Evolutionary conservation across 331 rosid species (phyloP), one percentile per base, ranked within the genome.

Genomic region (Quercus tomentella): DNA sequence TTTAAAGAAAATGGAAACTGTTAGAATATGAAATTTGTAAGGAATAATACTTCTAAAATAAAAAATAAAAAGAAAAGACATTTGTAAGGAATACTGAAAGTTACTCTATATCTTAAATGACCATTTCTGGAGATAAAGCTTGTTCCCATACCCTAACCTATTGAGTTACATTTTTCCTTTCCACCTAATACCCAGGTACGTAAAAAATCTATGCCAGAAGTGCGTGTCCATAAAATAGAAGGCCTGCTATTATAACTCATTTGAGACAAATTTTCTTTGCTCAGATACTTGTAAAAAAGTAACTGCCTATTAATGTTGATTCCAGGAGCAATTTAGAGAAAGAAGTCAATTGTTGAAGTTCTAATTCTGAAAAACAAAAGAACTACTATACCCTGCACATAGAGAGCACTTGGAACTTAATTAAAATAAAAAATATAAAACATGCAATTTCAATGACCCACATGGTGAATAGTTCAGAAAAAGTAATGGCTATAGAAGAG

Each of bases 1-100:
- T 31, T 31, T 8, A 77, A 84, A 78, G 33, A 23, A 62, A 70
- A 78, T 54, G 54, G 76, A 22, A 81, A 68, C 18, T 65, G 33
- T 74, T 52, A 74, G 83, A 65, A 73, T 33, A 23, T 33, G 22
- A 71, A 55, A 76, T 25, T 60, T 61, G 11, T 56, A 30, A 81
- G 82, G 25, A 21, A 17, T 54, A 62, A 41, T 41, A 41, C 45
- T 41, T 41, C 45, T 8, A 8, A 2, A 8, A 41, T 8, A 8
- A 41, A 9, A 41, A 41, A 8, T 41, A 41, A 41, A 41, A 41
- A 41, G 12, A 41, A 41, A 0, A 41, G 31, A 71, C 49, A 76
- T 25, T 60, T 61, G 11, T 56, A 30, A 81, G 77, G 25, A 21
- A 17, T 58, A 56, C 72, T 66, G 49, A 21, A 54, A 65, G 74